phyloP scores from a whole-genome alignment of 2,329 filamentous ascomycete species.

The Reticulascus tulasneorum region DNA sequence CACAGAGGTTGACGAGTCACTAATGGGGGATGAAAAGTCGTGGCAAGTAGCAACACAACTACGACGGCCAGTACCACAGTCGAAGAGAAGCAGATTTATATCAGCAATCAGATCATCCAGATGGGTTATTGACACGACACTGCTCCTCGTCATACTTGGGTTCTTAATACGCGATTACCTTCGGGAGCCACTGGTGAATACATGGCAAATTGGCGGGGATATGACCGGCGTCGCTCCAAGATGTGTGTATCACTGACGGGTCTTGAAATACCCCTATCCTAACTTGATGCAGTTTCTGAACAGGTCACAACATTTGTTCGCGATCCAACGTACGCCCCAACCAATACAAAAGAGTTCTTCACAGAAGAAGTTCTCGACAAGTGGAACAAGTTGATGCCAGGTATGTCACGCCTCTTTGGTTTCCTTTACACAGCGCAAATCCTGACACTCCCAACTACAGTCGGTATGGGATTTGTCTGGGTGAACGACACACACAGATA shows the following conservation, averaged over 20 bases:
- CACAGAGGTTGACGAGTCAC: slow-evolving; percentile 31
- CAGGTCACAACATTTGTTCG: slow-evolving; percentile 32
- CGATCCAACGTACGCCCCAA: slow-evolving; percentile 30
- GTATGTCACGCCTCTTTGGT: slow-evolving; percentile 10
- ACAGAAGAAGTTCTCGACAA: slow-evolving; percentile 25
- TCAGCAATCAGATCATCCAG: slow-evolving; percentile 18
- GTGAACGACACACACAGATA: slow-evolving; percentile 30
- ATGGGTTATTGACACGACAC: slow-evolving; percentile 26
- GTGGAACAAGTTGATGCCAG: slow-evolving; percentile 36
- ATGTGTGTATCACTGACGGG: slow-evolving; percentile 15
- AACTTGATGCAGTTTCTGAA: slow-evolving; percentile 26
- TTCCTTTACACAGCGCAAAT: too few relatives aligned
- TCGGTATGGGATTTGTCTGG: slow-evolving; percentile 35
- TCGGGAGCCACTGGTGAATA: slow-evolving; percentile 14
- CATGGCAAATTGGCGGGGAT: slow-evolving; percentile 30
- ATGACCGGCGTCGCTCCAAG: slow-evolving; percentile 31
- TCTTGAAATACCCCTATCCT: background rate
- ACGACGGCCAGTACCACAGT: slow-evolving; percentile 2
- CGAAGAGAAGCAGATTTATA: slow-evolving; percentile 11
- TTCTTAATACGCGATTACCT: slow-evolving; percentile 25
- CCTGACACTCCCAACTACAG: slow-evolving; percentile 15
- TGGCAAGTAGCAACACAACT: slow-evolving; percentile 4
- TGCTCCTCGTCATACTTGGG: slow-evolving; percentile 26
- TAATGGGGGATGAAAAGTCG: slow-evolving; percentile 25
- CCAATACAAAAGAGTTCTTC: slow-evolving; percentile 37